Evolutionary conservation across 2,329 filamentous ascomycete species (phyloP).

Genomic region (Aspergillus sp.): DNA sequence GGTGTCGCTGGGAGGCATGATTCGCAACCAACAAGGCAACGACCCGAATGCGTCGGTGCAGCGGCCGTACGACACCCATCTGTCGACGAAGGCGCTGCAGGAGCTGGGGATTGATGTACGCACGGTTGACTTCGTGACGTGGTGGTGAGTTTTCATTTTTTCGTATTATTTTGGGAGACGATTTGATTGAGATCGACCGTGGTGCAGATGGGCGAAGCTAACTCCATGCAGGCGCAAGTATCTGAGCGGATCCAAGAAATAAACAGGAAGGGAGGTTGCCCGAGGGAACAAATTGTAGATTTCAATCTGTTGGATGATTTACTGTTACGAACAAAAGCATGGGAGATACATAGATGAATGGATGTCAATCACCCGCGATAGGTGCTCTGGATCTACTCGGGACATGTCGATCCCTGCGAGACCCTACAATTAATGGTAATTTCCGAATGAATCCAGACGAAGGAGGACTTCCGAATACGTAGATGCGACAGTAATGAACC

Average conservation of each 20-base stretch:
- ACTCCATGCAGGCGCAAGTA: conserved; percentile 29
- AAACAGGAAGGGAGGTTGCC: neutral
- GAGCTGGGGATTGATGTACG: conserved; percentile 72
- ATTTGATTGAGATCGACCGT: conserved; percentile 9
- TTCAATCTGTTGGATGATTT: too few relatives aligned
- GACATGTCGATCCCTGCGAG: too few relatives aligned
- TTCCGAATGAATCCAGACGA: too few relatives aligned
- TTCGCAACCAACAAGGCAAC: conserved; percentile 66
- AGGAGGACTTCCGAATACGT: too few relatives aligned
- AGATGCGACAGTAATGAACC: too few relatives aligned
- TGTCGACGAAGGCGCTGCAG: conserved; percentile 72
- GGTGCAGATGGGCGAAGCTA: conserved; percentile 7
- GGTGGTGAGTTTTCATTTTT: conserved; percentile 62
- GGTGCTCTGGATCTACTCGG: too few relatives aligned
- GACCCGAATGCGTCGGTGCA: conserved; percentile 70
- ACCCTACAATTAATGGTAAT: too few relatives aligned
- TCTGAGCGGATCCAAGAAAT: conserved; percentile 29
- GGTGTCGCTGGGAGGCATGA: conserved; percentile 66
- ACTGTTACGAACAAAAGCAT: too few relatives aligned
- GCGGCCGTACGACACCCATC: conserved; percentile 83
- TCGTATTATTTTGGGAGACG: neutral
- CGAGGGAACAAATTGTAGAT: too few relatives aligned
- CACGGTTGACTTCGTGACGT: conserved; percentile 72
- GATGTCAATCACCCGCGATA: too few relatives aligned
- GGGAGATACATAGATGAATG: too few relatives aligned